Base-by-base conservation (phyloP, 2,329 filamentous ascomycete species). In the Cordyceps pruinosa region DNA sequence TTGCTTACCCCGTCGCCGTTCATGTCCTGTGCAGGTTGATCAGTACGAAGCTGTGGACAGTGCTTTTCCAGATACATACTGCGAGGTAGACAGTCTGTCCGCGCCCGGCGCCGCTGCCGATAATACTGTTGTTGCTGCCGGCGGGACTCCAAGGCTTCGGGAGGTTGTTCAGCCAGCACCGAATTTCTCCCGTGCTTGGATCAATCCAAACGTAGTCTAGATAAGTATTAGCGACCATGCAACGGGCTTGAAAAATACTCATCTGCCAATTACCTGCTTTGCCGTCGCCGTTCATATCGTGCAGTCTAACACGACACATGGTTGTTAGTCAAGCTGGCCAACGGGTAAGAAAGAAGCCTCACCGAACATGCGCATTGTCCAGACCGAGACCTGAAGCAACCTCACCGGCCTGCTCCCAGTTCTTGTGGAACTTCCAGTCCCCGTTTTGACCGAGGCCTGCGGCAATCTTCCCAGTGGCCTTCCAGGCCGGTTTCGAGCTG, bases 211-310 rank as follows among this genome's bases (percentile, higher is more conserved):
- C 56, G 17, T 59, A 61, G 21, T 64, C 61, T 60, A n/a, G n/a
- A n/a, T n/a, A n/a, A n/a, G n/a, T n/a, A n/a, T n/a, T n/a, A n/a
- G n/a, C n/a, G n/a, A n/a, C n/a, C n/a, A n/a, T n/a, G n/a, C n/a
- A n/a, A n/a, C n/a, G n/a, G n/a, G n/a, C n/a, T n/a, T n/a, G 17
- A 7, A 2, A 0, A 10, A 37, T 7, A 13, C 2, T 5, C 4
- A 6, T 12, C 0, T 37, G 8, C 7, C 28, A 5, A 49, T 9
- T 26, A 19, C 47, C 47, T n/a, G 62, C 61, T 52, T 58, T 61
- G 3, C 61, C 60, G 39, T 64, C 61, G 6, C 61, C 62, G 41
- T 63, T 56, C 61, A 64, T 63, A n/a, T 64, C 61, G 26, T 59
- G 49, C 4, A 63, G 58, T 21, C 46, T 49, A 15, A 19, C 4